Conservation (phyloP, 768 basidiomycete genomes). For the Sistotremastrum suecicum region DNA sequence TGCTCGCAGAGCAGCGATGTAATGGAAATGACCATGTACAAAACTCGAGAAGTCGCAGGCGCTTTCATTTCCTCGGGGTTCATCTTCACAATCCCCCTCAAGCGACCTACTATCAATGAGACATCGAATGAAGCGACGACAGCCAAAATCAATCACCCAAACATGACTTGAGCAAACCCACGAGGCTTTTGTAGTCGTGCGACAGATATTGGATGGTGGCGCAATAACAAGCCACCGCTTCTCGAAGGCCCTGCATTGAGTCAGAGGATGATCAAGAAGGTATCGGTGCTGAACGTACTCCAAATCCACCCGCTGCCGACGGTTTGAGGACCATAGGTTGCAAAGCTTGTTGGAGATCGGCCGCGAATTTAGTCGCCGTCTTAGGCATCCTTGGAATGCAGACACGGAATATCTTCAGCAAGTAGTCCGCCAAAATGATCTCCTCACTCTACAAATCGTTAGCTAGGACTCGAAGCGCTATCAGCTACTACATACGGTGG, state of each 20-base stretch:
- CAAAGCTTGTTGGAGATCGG: slow-evolving; percentile 65
- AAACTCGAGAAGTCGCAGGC: slow-evolving; percentile 34
- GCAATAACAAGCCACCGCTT: slow-evolving; percentile 87
- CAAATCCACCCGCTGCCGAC: slow-evolving; percentile 46
- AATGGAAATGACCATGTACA: slow-evolving; percentile 71
- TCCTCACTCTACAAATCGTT: slow-evolving; percentile 54
- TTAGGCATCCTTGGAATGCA: slow-evolving; percentile 83
- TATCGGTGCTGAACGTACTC: slow-evolving; percentile 28
- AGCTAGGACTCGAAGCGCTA: not conserved
- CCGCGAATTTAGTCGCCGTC: slow-evolving; percentile 77
- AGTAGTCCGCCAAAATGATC: slow-evolving; percentile 66
- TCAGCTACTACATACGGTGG: slow-evolving; percentile 37
- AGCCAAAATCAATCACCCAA: slow-evolving; percentile 36
- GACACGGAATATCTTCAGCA: slow-evolving; percentile 77
- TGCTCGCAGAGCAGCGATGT: slow-evolving; percentile 77
- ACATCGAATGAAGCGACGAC: not conserved
- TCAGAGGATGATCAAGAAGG: not conserved
- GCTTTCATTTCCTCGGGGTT: slow-evolving; percentile 22
- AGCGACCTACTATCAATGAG: slow-evolving; percentile 31
- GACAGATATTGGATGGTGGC: slow-evolving; percentile 74
- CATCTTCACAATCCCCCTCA: slow-evolving; percentile 42
- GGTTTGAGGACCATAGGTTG: slow-evolving; percentile 91
- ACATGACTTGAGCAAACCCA: slow-evolving; percentile 74
- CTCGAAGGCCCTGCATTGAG: slow-evolving; percentile 58
- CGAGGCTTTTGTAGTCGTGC: slow-evolving; percentile 66